These are phyloP conservation scores for Clonostachys sp. DNA, from an alignment of 2,329 filamentous ascomycete species.

Conservation along the genomic window DNA sequence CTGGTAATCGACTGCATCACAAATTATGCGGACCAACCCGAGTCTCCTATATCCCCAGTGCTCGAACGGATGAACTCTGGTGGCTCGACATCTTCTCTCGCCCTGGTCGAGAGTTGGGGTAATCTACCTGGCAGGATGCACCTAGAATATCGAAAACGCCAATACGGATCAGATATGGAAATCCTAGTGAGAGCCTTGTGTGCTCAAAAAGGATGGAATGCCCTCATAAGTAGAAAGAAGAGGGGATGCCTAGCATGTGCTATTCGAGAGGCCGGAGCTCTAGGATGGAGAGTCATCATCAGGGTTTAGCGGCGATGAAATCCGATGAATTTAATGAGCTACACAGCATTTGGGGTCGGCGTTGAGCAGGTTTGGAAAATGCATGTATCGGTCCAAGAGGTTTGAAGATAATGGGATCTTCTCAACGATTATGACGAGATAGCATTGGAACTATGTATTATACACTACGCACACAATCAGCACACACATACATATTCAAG, in stretches of 20 bases:
- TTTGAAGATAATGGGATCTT: no score
- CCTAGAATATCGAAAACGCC: constrained; percentile 49
- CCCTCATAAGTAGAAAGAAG: constrained; percentile 61
- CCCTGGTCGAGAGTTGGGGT: constrained; percentile 23
- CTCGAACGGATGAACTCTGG: constrained; percentile 20
- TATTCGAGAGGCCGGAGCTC: constrained; percentile 67
- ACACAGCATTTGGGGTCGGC: constrained; percentile 1
- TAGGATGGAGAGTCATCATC: constrained; percentile 66
- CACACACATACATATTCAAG: no score
- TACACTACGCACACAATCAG: no score
- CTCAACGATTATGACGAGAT: no score
- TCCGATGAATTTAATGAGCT: not conserved
- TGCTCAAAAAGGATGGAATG: constrained; percentile 70
- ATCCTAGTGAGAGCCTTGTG: constrained; percentile 69
- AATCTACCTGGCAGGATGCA: constrained; percentile 47
- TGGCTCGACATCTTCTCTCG: constrained; percentile 13
- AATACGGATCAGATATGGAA: constrained; percentile 62
- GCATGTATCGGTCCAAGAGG: no score
- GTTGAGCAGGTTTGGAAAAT: no score
- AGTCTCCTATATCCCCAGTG: constrained; percentile 40
- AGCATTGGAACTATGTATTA: no score
- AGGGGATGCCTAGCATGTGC: constrained; percentile 71
- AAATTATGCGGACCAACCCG: constrained; percentile 38
- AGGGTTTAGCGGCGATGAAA: constrained; percentile 39
- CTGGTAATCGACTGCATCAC: constrained; percentile 63